Percentiles rank a stretch among this genome's conserved stretches.
Evolutionary conservation across 257 asterid species (phyloP).

Genomic region (Anisodus acutangulus): DNA sequence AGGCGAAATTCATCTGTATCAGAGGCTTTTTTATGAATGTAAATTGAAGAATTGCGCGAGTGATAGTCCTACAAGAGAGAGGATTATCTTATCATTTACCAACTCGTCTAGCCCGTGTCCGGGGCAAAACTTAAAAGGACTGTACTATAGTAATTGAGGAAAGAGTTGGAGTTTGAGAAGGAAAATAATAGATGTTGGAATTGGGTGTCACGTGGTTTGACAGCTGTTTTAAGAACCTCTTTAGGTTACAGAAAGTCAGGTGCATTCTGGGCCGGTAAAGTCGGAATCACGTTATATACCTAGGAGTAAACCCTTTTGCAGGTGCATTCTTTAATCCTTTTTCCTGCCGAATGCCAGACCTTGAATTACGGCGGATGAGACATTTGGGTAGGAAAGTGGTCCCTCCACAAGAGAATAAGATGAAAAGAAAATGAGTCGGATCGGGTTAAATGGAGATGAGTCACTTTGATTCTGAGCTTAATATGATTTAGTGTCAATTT

Average conservation of each 20-base stretch:
- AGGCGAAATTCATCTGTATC: too few species aligned
- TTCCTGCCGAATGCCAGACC: slow-evolving; percentile 11
- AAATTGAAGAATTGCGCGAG: too few species aligned
- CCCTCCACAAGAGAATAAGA: too few species aligned
- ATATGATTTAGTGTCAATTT: too few species aligned
- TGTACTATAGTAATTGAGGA: background rate
- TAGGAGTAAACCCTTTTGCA: background rate
- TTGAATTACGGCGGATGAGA: background rate
- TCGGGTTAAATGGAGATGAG: too few species aligned
- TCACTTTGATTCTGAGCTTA: too few species aligned
- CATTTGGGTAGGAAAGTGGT: background rate
- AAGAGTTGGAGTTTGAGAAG: background rate
- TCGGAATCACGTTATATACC: slow-evolving; percentile 24
- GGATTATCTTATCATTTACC: too few species aligned
- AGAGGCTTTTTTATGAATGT: too few species aligned
- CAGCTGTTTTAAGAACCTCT: slow-evolving; percentile 39
- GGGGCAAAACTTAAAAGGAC: too few species aligned
- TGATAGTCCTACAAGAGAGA: too few species aligned
- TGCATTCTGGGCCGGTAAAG: slow-evolving; percentile 31
- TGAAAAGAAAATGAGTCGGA: too few species aligned
- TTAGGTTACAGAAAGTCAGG: slow-evolving; percentile 34
- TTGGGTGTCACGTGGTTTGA: slow-evolving; percentile 34
- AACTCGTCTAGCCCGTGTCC: too few species aligned
- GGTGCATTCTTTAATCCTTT: background rate
- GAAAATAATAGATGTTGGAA: background rate